A percentile compares a stretch with the other conserved stretches of the same genome.
Evolutionary conservation across 2,329 filamentous ascomycete genomes (phyloP).

Genomic region (Claviceps digitariae): DNA sequence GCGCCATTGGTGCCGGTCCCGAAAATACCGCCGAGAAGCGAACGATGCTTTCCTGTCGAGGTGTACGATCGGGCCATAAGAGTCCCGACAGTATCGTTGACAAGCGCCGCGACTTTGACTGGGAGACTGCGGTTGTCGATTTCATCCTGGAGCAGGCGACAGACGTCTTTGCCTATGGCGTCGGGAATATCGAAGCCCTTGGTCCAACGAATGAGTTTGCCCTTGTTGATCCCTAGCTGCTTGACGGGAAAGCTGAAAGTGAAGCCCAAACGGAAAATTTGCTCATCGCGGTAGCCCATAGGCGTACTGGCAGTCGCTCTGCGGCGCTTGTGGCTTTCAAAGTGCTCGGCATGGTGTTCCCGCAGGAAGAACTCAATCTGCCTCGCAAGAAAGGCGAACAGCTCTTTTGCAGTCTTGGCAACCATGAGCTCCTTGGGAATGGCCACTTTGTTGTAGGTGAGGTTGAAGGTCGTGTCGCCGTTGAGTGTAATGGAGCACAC

Average conservation of each 20-base stretch:
- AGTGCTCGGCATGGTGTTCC: constrained; percentile 78
- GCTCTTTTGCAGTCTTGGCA: constrained; percentile 69
- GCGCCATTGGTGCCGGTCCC: constrained; percentile 96
- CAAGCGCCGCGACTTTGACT: constrained; percentile 86
- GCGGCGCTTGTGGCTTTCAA: constrained; percentile 54
- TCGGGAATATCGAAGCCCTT: constrained; percentile 98
- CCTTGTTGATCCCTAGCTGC: constrained; percentile 90
- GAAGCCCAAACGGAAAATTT: constrained; percentile 90
- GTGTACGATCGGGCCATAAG: constrained; percentile 97
- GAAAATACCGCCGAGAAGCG: constrained; percentile 91
- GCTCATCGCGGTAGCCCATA: constrained; percentile 51
- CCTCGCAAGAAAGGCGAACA: constrained; percentile 85
- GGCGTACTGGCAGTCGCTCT: constrained; percentile 46
- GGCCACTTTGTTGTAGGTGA: constrained; percentile 83
- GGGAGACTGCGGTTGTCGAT: constrained; percentile 78
- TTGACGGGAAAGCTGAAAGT: constrained; percentile 97
- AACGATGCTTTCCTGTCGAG: constrained; percentile 72
- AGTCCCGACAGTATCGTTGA: constrained; percentile 96
- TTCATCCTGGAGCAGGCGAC: constrained; percentile 73
- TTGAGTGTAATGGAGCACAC: constrained; percentile 92
- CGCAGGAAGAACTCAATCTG: constrained; percentile 84
- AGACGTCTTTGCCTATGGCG: constrained; percentile 87
- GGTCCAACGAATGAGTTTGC: constrained; percentile 89
- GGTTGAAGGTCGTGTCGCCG: constrained; percentile 87
- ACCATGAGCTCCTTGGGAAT: constrained; percentile 87